Evolutionary conservation across 768 basidiomycete species (phyloP).

Genomic region (Scleroderma citrinum): DNA sequence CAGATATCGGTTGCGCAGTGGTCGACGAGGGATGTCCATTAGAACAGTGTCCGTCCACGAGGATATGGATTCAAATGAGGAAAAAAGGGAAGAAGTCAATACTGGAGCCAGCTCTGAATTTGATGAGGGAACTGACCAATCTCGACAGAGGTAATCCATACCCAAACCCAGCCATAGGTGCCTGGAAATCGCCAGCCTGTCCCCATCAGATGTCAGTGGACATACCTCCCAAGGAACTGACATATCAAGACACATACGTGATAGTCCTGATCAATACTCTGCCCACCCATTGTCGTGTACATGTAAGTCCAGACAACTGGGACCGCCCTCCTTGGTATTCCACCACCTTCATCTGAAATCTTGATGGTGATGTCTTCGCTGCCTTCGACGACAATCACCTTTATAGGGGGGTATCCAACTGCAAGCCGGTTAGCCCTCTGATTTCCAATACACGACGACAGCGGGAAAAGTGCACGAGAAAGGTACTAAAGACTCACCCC

Average conservation of each 20-base stretch:
- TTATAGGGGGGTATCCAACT: conserved; percentile 70
- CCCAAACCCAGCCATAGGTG: conserved; percentile 96
- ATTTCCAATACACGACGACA: neutral
- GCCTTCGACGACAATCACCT: conserved; percentile 94
- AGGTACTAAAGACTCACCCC: neutral
- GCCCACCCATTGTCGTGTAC: conserved; percentile 80
- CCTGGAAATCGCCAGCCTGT: conserved; percentile 83
- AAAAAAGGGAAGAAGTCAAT: neutral
- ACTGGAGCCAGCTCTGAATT: neutral
- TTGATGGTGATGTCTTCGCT: conserved; percentile 99
- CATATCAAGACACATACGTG: conserved; percentile 18
- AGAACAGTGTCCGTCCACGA: too few relatives aligned
- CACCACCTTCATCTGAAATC: conserved; percentile 95
- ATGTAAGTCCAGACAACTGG: conserved; percentile 99
- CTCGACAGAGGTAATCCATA: conserved; percentile 91
- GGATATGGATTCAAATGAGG: neutral
- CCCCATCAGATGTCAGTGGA: neutral
- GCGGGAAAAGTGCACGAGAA: neutral
- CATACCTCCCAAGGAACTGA: neutral
- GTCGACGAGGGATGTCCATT: neutral
- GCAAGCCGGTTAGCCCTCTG: neutral
- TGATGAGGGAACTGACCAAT: conserved; percentile 50
- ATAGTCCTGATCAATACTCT: conserved; percentile 72
- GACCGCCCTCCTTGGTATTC: conserved; percentile 80
- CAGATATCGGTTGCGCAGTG: neutral